Conservation (phyloP, 148 eudicot genomes). For the Fagopyrum tataricum region DNA sequence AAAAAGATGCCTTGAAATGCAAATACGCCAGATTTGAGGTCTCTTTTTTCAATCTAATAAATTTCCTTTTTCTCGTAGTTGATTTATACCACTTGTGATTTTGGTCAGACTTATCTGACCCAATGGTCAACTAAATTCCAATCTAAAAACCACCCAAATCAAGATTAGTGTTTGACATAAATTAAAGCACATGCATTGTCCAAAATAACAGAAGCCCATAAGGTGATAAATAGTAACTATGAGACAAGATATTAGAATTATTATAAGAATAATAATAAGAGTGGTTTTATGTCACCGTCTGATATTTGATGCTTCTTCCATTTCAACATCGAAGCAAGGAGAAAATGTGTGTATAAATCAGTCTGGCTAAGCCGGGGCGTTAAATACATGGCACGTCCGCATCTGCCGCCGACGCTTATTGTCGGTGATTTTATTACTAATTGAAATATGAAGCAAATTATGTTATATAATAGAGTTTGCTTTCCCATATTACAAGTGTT, state of each 20-base stretch:
- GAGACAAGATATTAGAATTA: background rate
- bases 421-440: background rate
- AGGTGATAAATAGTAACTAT: background rate
- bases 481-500: too few relatives aligned
- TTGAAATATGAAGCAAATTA: too few relatives aligned
- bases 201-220: background rate
- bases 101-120: background rate
- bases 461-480: too few relatives aligned
- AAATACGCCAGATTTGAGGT: conserved; percentile 9
- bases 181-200: background rate
- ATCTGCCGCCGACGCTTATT: background rate
- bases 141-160: background rate
- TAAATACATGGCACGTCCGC: background rate
- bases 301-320: background rate
- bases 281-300: conserved; percentile 3
- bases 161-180: background rate
- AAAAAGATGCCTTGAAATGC: conserved; percentile 1
- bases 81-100: background rate
- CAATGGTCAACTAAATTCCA: background rate
- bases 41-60: background rate
- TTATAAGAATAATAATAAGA: background rate
- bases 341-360: background rate
- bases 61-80: background rate
- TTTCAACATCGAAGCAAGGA: background rate
- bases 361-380: background rate